These are phyloP conservation scores for Chaetomium fimeti DNA, from an alignment of 495 filamentous ascomycete species.

Conservation along the genomic window DNA sequence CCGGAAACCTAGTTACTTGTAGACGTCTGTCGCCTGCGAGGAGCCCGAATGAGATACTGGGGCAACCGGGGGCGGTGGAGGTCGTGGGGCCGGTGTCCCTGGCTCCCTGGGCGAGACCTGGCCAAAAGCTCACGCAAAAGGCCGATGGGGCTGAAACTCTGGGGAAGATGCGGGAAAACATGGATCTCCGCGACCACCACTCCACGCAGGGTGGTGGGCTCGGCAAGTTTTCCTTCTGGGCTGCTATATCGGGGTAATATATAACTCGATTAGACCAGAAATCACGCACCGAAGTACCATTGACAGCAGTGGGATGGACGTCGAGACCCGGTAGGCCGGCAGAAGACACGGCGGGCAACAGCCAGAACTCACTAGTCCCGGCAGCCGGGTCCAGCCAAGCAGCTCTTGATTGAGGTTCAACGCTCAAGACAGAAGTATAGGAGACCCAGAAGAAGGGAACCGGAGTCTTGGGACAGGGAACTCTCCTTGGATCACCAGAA, in stretches of 20 bases:
- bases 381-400: constrained; percentile 9
- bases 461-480: constrained; percentile 2
- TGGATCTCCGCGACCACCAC: constrained; percentile 1
- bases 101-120: constrained; percentile 11
- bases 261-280: constrained; percentile 36
- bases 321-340: background rate
- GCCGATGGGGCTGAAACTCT: constrained; percentile 2
- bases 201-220: constrained; percentile 20
- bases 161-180: constrained; percentile 11
- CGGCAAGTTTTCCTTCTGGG: constrained; percentile 28
- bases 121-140: background rate
- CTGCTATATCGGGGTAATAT: constrained; percentile 41
- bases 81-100: constrained; percentile 3
- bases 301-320: constrained; percentile 17
- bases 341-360: background rate
- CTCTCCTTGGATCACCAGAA: constrained; percentile 1
- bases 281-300: constrained; percentile 35
- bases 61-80: background rate
- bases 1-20: too few species aligned
- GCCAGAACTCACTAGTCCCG: background rate
- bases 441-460: constrained; percentile 16
- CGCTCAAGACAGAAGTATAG: background rate
- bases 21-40: constrained; percentile 1
- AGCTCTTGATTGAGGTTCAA: constrained; percentile 6
- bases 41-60: constrained; percentile 8